Percentiles rank a stretch among this genome's conserved stretches.
Evolutionary conservation across 768 basidiomycete genomes (phyloP).

Genomic region (Amanita phalloides): DNA sequence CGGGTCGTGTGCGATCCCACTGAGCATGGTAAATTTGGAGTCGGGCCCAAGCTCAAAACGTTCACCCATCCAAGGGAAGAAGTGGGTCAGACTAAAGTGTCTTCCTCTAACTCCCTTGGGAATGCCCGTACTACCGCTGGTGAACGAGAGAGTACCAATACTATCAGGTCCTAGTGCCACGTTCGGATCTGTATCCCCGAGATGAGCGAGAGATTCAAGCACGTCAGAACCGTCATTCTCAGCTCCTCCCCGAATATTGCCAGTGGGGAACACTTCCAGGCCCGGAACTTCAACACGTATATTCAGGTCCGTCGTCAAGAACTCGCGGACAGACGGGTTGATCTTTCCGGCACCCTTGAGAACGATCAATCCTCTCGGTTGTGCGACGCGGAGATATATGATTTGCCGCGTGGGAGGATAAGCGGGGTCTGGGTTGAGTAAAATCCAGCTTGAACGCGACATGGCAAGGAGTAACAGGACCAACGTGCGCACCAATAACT

Average conservation of each 20-base stretch:
- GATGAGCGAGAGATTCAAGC: slow-evolving; percentile 38
- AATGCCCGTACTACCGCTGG: slow-evolving; percentile 94
- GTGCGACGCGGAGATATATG: slow-evolving; percentile 87
- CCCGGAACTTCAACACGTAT: slow-evolving; percentile 90
- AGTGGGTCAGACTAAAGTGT: slow-evolving; percentile 94
- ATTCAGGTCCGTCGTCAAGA: slow-evolving; percentile 63
- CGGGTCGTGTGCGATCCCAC: slow-evolving; percentile 97
- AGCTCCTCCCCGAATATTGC: slow-evolving; percentile 56
- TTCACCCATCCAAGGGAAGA: slow-evolving; percentile 99
- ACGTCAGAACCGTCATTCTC: slow-evolving; percentile 40
- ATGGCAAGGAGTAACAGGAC: not conserved
- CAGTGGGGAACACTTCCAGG: slow-evolving; percentile 59
- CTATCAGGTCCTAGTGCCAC: slow-evolving; percentile 91
- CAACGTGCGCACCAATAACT: slow-evolving; percentile 68
- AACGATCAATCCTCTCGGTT: slow-evolving; percentile 83
- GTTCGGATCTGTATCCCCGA: slow-evolving; percentile 66
- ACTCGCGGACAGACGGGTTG: slow-evolving; percentile 72
- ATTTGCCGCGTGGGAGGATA: slow-evolving; percentile 92
- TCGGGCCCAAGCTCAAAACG: slow-evolving; percentile 62
- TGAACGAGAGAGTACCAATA: slow-evolving; percentile 90
- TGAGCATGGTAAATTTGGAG: slow-evolving; percentile 95
- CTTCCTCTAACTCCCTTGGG: slow-evolving; percentile 96
- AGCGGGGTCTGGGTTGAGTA: slow-evolving; percentile 64
- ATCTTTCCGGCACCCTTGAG: slow-evolving; percentile 85
- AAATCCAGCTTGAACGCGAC: slow-evolving; percentile 4